These are phyloP conservation scores for Nitzschia palea DNA, from an alignment of 108 stramenopile species.

Conservation along the genomic window DNA sequence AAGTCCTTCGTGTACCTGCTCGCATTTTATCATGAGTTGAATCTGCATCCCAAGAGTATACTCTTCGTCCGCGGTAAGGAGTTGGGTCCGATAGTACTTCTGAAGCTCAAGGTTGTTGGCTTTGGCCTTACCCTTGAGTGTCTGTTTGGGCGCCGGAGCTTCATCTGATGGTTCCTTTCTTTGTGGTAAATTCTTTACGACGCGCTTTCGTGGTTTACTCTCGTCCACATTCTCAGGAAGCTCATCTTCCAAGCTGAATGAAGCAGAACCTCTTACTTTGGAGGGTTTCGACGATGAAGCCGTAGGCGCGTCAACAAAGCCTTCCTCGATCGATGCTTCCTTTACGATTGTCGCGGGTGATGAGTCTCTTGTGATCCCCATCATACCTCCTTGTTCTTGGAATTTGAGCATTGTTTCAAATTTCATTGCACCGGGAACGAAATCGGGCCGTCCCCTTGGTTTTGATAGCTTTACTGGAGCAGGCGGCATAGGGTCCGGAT, in stretches of 20 bases:
- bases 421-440: constrained; percentile 59
- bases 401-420: constrained; percentile 38
- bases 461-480: neutral
- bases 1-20: constrained; percentile 78
- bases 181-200: constrained; percentile 39
- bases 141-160: too few species aligned
- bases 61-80: constrained; percentile 72
- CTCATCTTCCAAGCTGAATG: neutral
- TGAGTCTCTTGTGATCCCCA: neutral
- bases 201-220: constrained; percentile 19
- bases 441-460: constrained; percentile 48
- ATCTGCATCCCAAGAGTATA: constrained; percentile 72
- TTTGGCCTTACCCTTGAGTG: neutral
- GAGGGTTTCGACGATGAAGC: neutral
- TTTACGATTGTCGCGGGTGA: neutral
- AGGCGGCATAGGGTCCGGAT: neutral
- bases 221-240: neutral
- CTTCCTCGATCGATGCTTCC: neutral
- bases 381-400: neutral
- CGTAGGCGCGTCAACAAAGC: neutral
- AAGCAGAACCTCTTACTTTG: neutral
- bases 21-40: constrained; percentile 75
- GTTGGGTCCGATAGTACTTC: constrained; percentile 71
- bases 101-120: constrained; percentile 51
- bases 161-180: constrained; percentile 1